A percentile compares a stretch with the other conserved stretches of the same genome.
Evolutionary conservation across 129 eudicot genomes (phyloP).

Genomic region (Pseudognaphalium luteoalbum): DNA sequence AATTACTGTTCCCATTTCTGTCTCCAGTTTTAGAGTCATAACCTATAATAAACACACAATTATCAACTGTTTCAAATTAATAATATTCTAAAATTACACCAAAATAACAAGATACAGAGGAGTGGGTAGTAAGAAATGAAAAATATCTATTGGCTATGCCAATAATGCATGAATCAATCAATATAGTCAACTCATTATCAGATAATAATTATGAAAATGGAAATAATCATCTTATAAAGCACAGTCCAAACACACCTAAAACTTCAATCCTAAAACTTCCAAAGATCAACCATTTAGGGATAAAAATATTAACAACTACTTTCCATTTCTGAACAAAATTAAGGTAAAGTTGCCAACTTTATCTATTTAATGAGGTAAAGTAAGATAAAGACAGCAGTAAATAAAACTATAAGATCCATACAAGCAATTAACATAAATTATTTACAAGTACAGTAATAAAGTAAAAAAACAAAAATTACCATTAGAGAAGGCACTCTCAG

Average conservation of each 20-base stretch:
- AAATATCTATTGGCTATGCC: not conserved
- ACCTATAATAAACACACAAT: constrained; percentile 30
- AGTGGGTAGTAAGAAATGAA: not conserved
- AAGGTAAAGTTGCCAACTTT: constrained; percentile 11
- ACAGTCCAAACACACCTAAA: constrained; percentile 10
- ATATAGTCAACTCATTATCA: not conserved
- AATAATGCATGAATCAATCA: no score
- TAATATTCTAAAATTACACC: constrained; percentile 3
- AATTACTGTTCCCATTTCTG: constrained; percentile 51
- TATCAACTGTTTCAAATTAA: not conserved
- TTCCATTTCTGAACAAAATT: not conserved
- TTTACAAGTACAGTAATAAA: not conserved
- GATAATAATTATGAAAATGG: not conserved
- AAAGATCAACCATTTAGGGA: constrained; percentile 7
- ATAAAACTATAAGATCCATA: not conserved
- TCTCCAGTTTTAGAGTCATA: constrained; percentile 50
- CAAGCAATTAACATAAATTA: not conserved
- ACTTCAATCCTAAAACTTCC: not conserved
- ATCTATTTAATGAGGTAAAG: not conserved
- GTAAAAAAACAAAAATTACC: constrained; percentile 28
- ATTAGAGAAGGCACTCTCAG: constrained; percentile 47
- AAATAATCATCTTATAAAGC: not conserved
- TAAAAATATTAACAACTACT: not conserved
- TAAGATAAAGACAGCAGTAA: not conserved
- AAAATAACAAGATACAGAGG: not conserved